Evolutionary conservation across 257 asterid species (phyloP).

Genomic region (Orobanche coerulescens): DNA sequence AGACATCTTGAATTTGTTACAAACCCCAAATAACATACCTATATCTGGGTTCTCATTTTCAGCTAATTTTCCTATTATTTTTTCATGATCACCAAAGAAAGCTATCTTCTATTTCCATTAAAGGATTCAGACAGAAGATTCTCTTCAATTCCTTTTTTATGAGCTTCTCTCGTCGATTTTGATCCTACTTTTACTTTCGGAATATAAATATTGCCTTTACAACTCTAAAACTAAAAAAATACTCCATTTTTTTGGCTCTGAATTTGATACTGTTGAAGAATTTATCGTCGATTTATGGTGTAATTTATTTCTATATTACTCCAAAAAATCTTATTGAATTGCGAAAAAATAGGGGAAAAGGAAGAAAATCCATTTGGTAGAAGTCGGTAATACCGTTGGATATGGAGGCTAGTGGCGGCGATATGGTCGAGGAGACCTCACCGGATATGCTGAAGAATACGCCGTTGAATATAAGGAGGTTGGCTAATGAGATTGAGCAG

Average conservation of each 20-base stretch:
- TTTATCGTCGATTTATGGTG: neutral
- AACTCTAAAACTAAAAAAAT: too few relatives aligned
- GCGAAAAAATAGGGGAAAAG: neutral
- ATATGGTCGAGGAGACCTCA: slow-evolving; percentile 42
- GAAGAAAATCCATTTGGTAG: slow-evolving; percentile 15
- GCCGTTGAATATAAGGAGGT: slow-evolving; percentile 79
- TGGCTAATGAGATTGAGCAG: slow-evolving; percentile 78
- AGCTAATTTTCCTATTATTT: neutral
- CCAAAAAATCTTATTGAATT: slow-evolving; percentile 11
- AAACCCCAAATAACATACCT: neutral
- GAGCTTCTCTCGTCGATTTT: neutral
- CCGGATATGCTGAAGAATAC: slow-evolving; percentile 87
- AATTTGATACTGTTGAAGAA: too few relatives aligned
- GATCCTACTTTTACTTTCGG: slow-evolving; percentile 3
- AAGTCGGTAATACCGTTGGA: slow-evolving; percentile 17
- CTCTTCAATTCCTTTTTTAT: slow-evolving; percentile 11
- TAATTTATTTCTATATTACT: neutral
- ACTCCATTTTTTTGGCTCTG: too few relatives aligned
- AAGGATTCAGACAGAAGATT: slow-evolving; percentile 17
- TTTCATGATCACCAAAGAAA: neutral
- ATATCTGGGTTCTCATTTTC: neutral
- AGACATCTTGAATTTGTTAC: too few relatives aligned
- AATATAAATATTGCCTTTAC: neutral
- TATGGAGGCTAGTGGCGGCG: slow-evolving; percentile 22
- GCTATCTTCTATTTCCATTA: neutral